Evolutionary conservation across 2,329 filamentous ascomycete genomes (phyloP), one percentile per base, ranked within the genome.

Genomic region (Nothophoma quercina): DNA sequence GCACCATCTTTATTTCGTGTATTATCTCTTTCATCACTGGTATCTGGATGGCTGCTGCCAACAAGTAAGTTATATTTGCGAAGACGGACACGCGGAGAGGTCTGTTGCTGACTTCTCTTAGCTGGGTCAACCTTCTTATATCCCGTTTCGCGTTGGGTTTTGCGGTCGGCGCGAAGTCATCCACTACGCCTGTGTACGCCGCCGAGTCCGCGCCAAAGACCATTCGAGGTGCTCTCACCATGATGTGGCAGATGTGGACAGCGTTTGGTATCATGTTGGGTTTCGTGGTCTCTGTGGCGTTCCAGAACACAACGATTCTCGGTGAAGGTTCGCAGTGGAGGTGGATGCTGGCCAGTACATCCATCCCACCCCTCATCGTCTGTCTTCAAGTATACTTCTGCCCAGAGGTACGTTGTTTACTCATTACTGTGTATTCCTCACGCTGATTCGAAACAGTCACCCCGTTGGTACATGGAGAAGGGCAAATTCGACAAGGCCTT

Each of bases 191-290:
- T 0, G 75, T 81, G 6, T 80, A 79, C 51, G 77, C 77, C 0
- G 78, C 78, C 5, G 79, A 81, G 58, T 79, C 77, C 43, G 74
- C 79, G 2, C 79, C 79, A 0, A 77, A 79, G 12, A 76, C 70
- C 1, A 81, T 82, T 29, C 71, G 80, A 29, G 80, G 79, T 10
- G 79, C 78, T 1, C 58, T 82, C 5, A 79, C 80, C 4, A 81
- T 82, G 75, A 78, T 78, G 75, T 81, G 79, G 79, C 80, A 82
- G 59, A 78, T 81, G 74, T 76, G 65, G 60, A 70, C 65, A 5
- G 66, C 64, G 4, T 67, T 67, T 29, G 69, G 69, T 4, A 72
- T 72, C n/a, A 69, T 70, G 67, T 33, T 68, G 12, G 69, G 69
- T 9, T 71, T 70, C 42, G 55, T 70, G 18, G 67, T 68, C 2